Evolutionary conservation across 345 rosid species (phyloP).

Genomic region (Eucalyptus regnans): DNA sequence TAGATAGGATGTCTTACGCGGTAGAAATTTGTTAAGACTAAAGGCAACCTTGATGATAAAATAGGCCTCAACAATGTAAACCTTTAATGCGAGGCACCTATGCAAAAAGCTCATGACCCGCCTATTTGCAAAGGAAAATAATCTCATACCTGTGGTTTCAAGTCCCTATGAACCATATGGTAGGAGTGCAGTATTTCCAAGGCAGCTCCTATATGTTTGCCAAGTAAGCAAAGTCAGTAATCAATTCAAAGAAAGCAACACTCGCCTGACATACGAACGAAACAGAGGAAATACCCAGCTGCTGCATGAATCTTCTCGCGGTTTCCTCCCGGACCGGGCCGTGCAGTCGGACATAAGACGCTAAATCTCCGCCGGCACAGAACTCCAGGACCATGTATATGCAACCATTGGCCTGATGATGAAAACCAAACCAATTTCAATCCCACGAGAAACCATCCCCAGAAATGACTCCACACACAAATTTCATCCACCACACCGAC

Average conservation of each 20-base stretch:
- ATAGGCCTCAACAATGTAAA: neutral
- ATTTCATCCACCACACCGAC: neutral
- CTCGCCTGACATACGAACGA: neutral
- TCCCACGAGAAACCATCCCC: neutral
- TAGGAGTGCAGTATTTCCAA: conserved; percentile 41
- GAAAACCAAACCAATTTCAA: neutral
- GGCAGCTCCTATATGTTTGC: conserved; percentile 38
- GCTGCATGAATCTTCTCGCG: conserved; percentile 48
- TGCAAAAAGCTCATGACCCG: neutral
- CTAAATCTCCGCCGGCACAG: conserved; percentile 47
- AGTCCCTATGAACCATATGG: conserved; percentile 47
- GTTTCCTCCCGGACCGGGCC: conserved; percentile 40
- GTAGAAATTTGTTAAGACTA: neutral
- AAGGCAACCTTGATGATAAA: neutral
- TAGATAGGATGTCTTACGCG: neutral
- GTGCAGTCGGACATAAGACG: conserved; percentile 27
- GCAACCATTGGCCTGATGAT: conserved; percentile 27
- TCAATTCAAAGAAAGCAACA: neutral
- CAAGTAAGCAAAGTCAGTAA: neutral
- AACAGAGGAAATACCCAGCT: conserved; percentile 28
- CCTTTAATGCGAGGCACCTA: neutral
- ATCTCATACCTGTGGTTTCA: conserved; percentile 50
- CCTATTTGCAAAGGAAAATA: neutral
- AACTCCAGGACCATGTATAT: conserved; percentile 41
- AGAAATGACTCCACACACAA: neutral